Evolutionary conservation across 306 rosid genomes (phyloP), one percentile per base, ranked within the genome.

Genomic region (Potentilla sterilis): DNA sequence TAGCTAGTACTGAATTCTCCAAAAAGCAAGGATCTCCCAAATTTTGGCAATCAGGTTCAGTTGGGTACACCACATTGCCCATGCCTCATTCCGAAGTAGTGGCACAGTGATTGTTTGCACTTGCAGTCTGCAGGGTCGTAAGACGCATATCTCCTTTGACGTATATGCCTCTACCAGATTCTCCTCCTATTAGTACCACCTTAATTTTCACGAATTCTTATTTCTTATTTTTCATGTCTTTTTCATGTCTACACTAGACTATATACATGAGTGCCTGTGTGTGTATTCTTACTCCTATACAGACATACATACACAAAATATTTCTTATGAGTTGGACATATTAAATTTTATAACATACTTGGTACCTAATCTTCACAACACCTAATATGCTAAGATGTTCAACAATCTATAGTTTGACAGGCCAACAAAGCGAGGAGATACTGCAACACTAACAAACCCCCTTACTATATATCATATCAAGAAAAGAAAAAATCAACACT

Each of bases 31-130:
- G 59, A 69, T 32, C 62, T 41, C 43, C 73, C 67, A 72, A 10
- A 72, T 64, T 32, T 64, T 55, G 62, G 78, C 59, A 51, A 69
- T 72, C 82, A 65, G 38, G 22, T 72, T 72, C 66, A 40, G 77
- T 70, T 58, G 81, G 63, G 19, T 51, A 37, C 41, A 59, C 21
- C 62, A 37, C 75, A 37, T 2, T 37, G 48, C 72, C 81, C 64
- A 42, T 44, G 69, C 34, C 24, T 2, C 64, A 51, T 68, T 44
- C 52, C 54, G 43, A 38, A 43, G 22, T 43, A 10, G 6, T 49
- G 48, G 4, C 34, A 66, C 69, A 64, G 24, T 37, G 46, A 24
- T 64, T 35, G 69, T 16, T 37, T 35, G 24, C 24, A 64, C 21
- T 37, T 15, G 67, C 67, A 37, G 41, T 13, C 44, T 16, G 68